These are phyloP conservation scores for Lomentospora prolificans DNA, from an alignment of 2,329 filamentous ascomycete species.

Conservation along the genomic window DNA sequence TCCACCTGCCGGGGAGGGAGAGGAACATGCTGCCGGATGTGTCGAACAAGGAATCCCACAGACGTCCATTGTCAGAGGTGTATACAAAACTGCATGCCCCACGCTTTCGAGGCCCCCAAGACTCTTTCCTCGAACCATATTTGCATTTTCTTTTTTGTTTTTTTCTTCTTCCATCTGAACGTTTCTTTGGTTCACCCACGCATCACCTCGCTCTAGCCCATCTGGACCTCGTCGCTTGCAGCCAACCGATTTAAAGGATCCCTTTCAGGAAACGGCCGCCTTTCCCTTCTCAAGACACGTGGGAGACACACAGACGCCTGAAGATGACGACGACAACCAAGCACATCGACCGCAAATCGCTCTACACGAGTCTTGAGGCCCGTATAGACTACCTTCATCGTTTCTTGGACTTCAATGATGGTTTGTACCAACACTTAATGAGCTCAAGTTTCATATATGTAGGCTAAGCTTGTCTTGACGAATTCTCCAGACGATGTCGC, in stretches of 20 bases:
- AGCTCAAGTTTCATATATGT: too few species aligned
- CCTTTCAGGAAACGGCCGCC: too few species aligned
- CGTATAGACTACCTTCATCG: slow-evolving; percentile 64
- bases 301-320: neutral
- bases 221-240: neutral
- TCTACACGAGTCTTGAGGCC: slow-evolving; percentile 62
- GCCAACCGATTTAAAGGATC: neutral
- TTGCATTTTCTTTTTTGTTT: neutral
- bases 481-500: slow-evolving; percentile 68
- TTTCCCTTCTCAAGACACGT: too few species aligned
- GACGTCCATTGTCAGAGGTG: neutral
- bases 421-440: slow-evolving; percentile 29
- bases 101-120: neutral
- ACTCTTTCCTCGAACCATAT: too few species aligned
- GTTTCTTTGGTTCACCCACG: neutral
- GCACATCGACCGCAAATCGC: slow-evolving; percentile 59
- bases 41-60: neutral
- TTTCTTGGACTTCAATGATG: slow-evolving; percentile 64
- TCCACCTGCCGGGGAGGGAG: neutral
- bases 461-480: too few species aligned
- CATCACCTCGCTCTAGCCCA: neutral
- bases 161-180: neutral
- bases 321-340: slow-evolving; percentile 19
- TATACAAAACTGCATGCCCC: neutral
- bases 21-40: neutral